Base-by-base conservation (phyloP, 2,329 filamentous ascomycete species). In the Aciculosporium take region DNA sequence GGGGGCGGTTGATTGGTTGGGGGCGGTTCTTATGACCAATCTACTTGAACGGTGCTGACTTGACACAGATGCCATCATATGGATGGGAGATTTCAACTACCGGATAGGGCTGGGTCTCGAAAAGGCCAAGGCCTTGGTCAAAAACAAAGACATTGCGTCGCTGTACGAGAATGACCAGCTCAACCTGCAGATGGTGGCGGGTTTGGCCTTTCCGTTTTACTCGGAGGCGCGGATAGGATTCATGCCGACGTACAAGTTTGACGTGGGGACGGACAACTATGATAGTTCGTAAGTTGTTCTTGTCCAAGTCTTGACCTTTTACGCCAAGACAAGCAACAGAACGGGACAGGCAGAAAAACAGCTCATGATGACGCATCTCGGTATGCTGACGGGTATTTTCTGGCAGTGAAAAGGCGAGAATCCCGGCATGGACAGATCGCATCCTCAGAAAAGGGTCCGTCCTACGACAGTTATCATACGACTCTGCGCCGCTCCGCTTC, bases 61-160 rank as follows among this genome's bases (percentile, higher is more conserved):
- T 21, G n/a, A 25, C 28, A 21, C 34, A 72, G 76, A 80, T 50
- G 72, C 84, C 18, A 81, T 96, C 28, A 81, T 95, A 40, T 98
- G 91, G 89, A 72, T 95, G 32, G 91, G 91, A 5, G 91, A 98
- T 59, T 98, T 98, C 67, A 98, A 98, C 57, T 98, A 98, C 61
- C 81, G 91, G 15, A 94, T 98, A 52, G 89, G 88, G 1, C 69
- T 96, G 43, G 73, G 72, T 34, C 78, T 85, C 48, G 86, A 94
- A 30, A 79, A 72, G 45, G 84, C 86, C 7, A 80, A 84, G 49
- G 73, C 79, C 25, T 65, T 94, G 8, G 76, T 94, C 41, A 74
- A 80, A 51, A 71, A 74, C 41, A 68, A 74, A 21, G 81, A 95
- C 53, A 67, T 94, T 9, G 83, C 81, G 42, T 79, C 72, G 15